Evolutionary conservation across 148 eudicot species (phyloP).

Genomic region (Cornus controversa): DNA sequence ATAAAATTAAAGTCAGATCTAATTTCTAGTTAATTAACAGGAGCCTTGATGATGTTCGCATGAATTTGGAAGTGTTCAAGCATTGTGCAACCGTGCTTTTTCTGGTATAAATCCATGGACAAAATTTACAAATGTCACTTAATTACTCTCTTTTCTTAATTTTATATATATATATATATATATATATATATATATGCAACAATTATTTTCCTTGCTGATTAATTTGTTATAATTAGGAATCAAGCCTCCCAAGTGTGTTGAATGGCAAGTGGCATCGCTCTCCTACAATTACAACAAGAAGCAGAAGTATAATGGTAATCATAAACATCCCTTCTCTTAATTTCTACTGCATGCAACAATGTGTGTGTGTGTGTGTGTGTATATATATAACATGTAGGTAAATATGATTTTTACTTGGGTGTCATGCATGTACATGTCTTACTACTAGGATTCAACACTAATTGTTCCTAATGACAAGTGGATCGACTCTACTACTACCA

Average conservation of each 20-base stretch:
- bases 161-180: too few relatives aligned
- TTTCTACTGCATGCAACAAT: too few relatives aligned
- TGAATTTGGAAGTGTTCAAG: constrained; percentile 93
- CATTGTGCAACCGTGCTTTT: constrained; percentile 90
- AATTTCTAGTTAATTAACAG: too few relatives aligned
- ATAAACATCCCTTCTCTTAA: not conserved
- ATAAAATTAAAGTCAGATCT: too few relatives aligned
- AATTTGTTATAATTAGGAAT: constrained; percentile 48
- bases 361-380: not conserved
- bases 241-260: constrained; percentile 65
- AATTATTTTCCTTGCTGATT: not conserved
- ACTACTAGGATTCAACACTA: constrained; percentile 19
- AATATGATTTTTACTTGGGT: not conserved
- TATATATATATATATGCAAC: too few relatives aligned
- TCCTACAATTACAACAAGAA: constrained; percentile 65
- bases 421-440: not conserved
- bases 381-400: not conserved
- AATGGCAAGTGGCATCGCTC: constrained; percentile 39
- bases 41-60: constrained; percentile 78
- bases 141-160: not conserved
- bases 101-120: constrained; percentile 45
- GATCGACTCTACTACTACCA: constrained; percentile 5
- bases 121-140: not conserved
- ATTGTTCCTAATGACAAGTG: constrained; percentile 10
- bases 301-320: constrained; percentile 46